phyloP scores from a whole-genome alignment of 768 basidiomycete species.

The Phylloporus sp. region DNA sequence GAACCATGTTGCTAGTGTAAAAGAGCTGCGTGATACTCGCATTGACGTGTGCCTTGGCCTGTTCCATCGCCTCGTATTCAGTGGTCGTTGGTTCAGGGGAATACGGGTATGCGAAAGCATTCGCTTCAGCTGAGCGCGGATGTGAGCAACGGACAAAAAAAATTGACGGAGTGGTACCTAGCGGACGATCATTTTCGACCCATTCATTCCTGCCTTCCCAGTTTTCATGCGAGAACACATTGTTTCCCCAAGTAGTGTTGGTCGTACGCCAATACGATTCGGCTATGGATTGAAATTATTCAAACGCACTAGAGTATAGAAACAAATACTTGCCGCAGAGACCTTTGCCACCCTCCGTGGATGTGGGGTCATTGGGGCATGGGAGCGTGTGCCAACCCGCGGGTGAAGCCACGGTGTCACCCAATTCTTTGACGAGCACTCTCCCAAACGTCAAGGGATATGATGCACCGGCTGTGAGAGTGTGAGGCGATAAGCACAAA shows the following conservation, averaged over 20 bases:
- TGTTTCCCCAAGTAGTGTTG: conserved; percentile 85
- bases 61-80: conserved; percentile 52
- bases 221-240: conserved; percentile 94
- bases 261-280: conserved; percentile 54
- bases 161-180: conserved; percentile 29
- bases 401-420: conserved; percentile 78
- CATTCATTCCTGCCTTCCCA: conserved; percentile 71
- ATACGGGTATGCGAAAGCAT: conserved; percentile 69
- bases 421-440: conserved; percentile 54
- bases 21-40: conserved; percentile 84
- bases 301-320: no score
- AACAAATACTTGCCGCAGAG: conserved; percentile 7
- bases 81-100: conserved; percentile 56
- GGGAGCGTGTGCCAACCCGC: conserved; percentile 91
- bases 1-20: conserved; percentile 78
- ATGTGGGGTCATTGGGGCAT: conserved; percentile 57
- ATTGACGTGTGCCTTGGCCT: conserved; percentile 83
- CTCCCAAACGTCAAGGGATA: conserved; percentile 25
- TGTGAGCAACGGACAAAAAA: not conserved
- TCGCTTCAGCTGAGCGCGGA: conserved; percentile 2
- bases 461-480: not conserved
- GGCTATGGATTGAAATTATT: conserved; percentile 14
- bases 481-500: not conserved
- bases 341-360: conserved; percentile 8
- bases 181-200: conserved; percentile 76